Evolutionary conservation across 768 basidiomycete species (phyloP).

Genomic region (Clathrus columnatus): DNA sequence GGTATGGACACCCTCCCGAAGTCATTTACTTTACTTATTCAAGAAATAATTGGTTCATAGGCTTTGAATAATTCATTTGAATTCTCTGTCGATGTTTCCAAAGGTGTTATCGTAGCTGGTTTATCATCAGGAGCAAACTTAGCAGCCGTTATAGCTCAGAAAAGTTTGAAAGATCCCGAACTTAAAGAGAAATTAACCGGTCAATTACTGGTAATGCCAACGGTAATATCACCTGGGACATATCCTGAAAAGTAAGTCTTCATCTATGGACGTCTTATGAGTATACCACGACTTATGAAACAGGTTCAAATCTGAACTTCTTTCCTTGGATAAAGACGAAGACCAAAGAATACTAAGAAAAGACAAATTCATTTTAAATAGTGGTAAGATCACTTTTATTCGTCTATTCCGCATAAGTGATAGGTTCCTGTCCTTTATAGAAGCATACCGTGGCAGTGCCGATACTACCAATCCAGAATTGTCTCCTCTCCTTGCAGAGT

Average conservation of each 20-base stretch:
- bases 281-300: background rate
- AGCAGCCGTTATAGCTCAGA: constrained; percentile 16
- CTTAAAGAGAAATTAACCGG: constrained; percentile 18
- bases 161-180: constrained; percentile 17
- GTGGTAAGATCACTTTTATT: background rate
- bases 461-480: constrained; percentile 12
- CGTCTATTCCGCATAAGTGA: background rate
- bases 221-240: constrained; percentile 14
- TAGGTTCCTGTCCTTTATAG: background rate
- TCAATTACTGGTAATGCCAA: constrained; percentile 16
- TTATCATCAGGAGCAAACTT: constrained; percentile 18
- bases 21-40: no score
- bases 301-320: constrained; percentile 16
- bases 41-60: no score
- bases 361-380: background rate
- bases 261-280: background rate
- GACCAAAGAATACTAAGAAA: constrained; percentile 13
- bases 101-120: constrained; percentile 20
- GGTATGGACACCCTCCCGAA: no score
- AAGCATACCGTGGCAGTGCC: background rate
- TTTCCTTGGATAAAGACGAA: constrained; percentile 17
- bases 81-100: constrained; percentile 13
- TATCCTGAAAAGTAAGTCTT: constrained; percentile 18
- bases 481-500: constrained; percentile 16
- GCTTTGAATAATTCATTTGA: constrained; percentile 3